These are phyloP conservation scores for Cladosporium halotolerans DNA, from an alignment of 2,329 filamentous ascomycete species.

Conservation along the genomic window DNA sequence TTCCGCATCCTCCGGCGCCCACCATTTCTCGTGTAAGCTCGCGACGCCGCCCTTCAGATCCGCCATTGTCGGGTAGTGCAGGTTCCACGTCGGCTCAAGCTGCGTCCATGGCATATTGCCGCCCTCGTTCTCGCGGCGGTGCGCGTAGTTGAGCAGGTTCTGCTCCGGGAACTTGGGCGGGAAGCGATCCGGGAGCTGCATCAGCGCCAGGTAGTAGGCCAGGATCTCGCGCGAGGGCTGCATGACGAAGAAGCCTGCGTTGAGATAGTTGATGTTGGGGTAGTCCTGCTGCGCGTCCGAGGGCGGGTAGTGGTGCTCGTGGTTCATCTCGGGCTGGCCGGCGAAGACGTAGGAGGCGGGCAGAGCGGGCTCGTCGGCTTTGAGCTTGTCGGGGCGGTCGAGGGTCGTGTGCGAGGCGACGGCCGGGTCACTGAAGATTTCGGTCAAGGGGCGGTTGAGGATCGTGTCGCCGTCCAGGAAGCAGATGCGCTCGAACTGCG, in stretches of 20 bases:
- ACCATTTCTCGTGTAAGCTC: slow-evolving; percentile 38
- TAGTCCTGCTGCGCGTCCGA: slow-evolving; percentile 23
- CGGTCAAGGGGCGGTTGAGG: slow-evolving; percentile 25
- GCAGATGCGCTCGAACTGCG: slow-evolving; percentile 31
- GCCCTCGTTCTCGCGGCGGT: slow-evolving; percentile 20
- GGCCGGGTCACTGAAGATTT: slow-evolving; percentile 30
- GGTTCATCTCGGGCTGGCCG: slow-evolving; percentile 29
- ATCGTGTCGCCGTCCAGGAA: slow-evolving; percentile 33
- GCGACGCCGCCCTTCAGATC: slow-evolving; percentile 33
- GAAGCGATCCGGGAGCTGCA: slow-evolving; percentile 28
- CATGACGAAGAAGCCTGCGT: slow-evolving; percentile 35
- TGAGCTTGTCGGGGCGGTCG: slow-evolving; percentile 8
- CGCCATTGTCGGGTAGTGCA: slow-evolving; percentile 31
- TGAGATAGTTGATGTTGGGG: slow-evolving; percentile 29
- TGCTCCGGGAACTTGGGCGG: slow-evolving; percentile 32
- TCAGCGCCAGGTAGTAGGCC: slow-evolving; percentile 28
- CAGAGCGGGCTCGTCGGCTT: slow-evolving; percentile 23
- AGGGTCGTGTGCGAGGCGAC: slow-evolving; percentile 16
- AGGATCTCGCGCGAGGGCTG: slow-evolving; percentile 26
- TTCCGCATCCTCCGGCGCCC: slow-evolving; percentile 29
- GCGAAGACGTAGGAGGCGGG: slow-evolving; percentile 31
- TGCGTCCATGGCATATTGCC: slow-evolving; percentile 38
- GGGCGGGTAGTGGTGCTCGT: slow-evolving; percentile 32
- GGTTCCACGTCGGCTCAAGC: slow-evolving; percentile 33
- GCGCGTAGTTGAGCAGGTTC: slow-evolving; percentile 33